Conservation (phyloP, 148 eudicot species). For the Cornus controversa region DNA sequence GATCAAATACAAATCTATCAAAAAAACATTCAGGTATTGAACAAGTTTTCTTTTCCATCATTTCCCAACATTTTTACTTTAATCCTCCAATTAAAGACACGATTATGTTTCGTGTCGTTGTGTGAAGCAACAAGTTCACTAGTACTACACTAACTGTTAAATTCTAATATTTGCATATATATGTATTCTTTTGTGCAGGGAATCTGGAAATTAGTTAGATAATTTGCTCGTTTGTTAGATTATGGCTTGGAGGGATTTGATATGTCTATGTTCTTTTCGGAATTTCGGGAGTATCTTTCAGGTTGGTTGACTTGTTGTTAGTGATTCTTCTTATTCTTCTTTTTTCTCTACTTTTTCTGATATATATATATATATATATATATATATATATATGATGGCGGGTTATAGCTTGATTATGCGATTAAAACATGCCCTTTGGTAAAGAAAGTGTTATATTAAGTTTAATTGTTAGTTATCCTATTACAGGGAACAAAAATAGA, state of each 20-base stretch:
- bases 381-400: no score
- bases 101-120: slow-evolving; percentile 4
- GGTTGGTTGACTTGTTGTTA: not conserved
- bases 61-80: not conserved
- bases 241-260: slow-evolving; percentile 13
- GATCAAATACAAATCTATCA: not conserved
- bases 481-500: not conserved
- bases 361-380: no score
- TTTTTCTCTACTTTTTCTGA: not conserved
- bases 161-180: not conserved
- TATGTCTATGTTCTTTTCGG: slow-evolving; percentile 3
- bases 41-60: not conserved
- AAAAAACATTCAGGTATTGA: not conserved
- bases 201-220: not conserved
- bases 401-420: not conserved
- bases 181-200: not conserved
- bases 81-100: not conserved
- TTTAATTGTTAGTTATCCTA: not conserved
- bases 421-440: not conserved
- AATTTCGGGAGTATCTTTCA: not conserved
- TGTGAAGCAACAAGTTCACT: not conserved
- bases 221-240: not conserved
- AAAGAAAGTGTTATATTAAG: not conserved
- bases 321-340: not conserved
- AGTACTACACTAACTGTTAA: not conserved